Conservation (phyloP, 1,284 basidiomycete species). For the Vanrija sp. region DNA sequence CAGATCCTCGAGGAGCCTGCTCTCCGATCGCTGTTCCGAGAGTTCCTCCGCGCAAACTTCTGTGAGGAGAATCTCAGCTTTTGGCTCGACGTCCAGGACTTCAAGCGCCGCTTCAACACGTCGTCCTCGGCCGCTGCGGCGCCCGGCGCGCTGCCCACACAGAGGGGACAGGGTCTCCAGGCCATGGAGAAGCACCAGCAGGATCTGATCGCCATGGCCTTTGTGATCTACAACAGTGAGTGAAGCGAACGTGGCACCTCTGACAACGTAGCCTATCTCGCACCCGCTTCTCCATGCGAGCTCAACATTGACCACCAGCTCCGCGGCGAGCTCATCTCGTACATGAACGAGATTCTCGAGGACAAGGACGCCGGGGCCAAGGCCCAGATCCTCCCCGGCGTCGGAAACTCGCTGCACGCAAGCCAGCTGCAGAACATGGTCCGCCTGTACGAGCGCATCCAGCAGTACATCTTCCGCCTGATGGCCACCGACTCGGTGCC, state of each 20-base stretch:
- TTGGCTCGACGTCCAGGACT: conserved; percentile 96
- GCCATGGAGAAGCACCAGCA: conserved; percentile 98
- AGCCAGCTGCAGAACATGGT: conserved; percentile 94
- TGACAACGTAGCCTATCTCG: conserved; percentile 71
- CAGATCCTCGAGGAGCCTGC: conserved; percentile 93
- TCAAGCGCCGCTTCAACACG: conserved; percentile 91
- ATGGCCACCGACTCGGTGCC: conserved; percentile 98
- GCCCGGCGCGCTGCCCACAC: conserved; percentile 52
- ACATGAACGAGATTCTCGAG: conserved; percentile 81
- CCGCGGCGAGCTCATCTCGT: conserved; percentile 87
- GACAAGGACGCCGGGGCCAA: conserved; percentile 56
- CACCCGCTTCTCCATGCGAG: conserved; percentile 89
- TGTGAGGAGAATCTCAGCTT: conserved; percentile 98
- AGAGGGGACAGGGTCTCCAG: conserved; percentile 57
- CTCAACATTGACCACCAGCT: conserved; percentile 97
- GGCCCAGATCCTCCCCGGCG: conserved; percentile 71
- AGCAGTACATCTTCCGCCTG: conserved; percentile 90
- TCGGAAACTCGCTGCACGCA: conserved; percentile 63
- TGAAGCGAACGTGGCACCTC: not conserved
- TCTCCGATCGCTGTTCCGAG: conserved; percentile 83
- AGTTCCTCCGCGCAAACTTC: conserved; percentile 89
- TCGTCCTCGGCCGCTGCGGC: conserved; percentile 84
- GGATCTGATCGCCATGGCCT: conserved; percentile 87
- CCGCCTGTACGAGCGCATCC: conserved; percentile 89
- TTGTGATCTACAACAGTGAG: conserved; percentile 64